These are phyloP conservation scores for Warburgia ugandensis DNA, from an alignment of 164 flowering plant genomes.

Conservation along the genomic window DNA sequence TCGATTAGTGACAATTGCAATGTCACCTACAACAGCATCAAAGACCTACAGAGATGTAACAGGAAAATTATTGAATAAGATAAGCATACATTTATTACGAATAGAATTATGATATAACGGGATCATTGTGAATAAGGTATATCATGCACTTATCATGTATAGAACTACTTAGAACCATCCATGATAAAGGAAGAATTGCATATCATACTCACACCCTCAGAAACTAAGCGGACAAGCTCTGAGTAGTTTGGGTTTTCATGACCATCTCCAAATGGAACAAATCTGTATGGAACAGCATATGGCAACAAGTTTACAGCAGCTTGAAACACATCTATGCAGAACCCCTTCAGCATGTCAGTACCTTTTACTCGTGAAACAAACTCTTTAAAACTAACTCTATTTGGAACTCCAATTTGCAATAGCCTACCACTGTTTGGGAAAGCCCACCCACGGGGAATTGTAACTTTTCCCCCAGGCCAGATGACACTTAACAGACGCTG, in stretches of 20 bases:
- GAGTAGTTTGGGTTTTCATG: slow-evolving; percentile 58
- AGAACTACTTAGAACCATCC: not conserved
- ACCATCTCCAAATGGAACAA: slow-evolving; percentile 67
- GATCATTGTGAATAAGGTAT: too few species aligned
- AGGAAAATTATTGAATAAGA: too few species aligned
- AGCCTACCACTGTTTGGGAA: slow-evolving; percentile 56
- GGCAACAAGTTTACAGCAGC: slow-evolving; percentile 75
- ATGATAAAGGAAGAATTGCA: not conserved
- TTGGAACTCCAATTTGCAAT: slow-evolving; percentile 60
- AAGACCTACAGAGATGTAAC: slow-evolving; percentile 28
- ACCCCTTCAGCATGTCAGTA: slow-evolving; percentile 45
- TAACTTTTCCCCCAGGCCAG: slow-evolving; percentile 63
- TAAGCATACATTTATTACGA: too few species aligned
- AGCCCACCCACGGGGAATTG: slow-evolving; percentile 77
- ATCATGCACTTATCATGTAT: not conserved
- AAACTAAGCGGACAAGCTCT: slow-evolving; percentile 48
- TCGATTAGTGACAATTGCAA: slow-evolving; percentile 59
- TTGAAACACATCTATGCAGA: slow-evolving; percentile 81
- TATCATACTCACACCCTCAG: slow-evolving; percentile 52
- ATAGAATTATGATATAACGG: too few species aligned
- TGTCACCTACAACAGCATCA: slow-evolving; percentile 82
- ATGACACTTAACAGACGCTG: slow-evolving; percentile 40
- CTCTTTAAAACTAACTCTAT: slow-evolving; percentile 44
- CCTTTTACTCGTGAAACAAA: slow-evolving; percentile 52
- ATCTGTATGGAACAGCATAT: slow-evolving; percentile 65